Evolutionary conservation across 2,329 filamentous ascomycete genomes (phyloP).

Genomic region (Fusarium miscanthi): DNA sequence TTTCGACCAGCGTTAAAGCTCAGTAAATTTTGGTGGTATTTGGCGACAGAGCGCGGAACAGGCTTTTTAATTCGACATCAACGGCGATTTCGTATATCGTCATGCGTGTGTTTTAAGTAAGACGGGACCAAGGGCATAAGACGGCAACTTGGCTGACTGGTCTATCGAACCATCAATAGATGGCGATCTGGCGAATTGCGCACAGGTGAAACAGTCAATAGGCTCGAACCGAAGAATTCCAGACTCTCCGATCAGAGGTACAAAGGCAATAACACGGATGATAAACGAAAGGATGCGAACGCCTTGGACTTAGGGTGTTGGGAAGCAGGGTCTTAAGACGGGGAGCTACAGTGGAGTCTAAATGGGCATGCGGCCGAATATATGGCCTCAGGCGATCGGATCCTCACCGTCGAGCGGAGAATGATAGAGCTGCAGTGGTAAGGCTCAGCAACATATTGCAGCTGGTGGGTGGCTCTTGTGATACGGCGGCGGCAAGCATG

Average conservation of each 20-base stretch:
- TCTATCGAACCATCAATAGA: slow-evolving; percentile 8
- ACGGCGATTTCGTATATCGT: slow-evolving; percentile 22
- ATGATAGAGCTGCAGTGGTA: slow-evolving; percentile 26
- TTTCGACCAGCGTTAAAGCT: slow-evolving; percentile 50
- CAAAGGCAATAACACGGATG: slow-evolving; percentile 6
- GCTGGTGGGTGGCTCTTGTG: slow-evolving; percentile 36
- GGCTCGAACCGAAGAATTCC: slow-evolving; percentile 39
- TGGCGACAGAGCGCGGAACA: slow-evolving; percentile 44
- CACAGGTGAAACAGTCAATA: slow-evolving; percentile 14
- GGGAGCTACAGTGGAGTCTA: slow-evolving; percentile 39
- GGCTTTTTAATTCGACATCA: slow-evolving; percentile 44
- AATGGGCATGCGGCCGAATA: slow-evolving; percentile 41
- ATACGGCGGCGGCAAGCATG: slow-evolving; percentile 41
- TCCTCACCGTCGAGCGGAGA: slow-evolving; percentile 35
- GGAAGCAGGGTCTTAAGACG: slow-evolving; percentile 41
- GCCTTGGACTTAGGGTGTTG: slow-evolving; percentile 16
- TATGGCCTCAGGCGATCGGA: slow-evolving; percentile 43
- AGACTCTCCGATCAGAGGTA: slow-evolving; percentile 36
- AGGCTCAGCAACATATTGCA: slow-evolving; percentile 34
- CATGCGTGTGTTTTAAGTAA: slow-evolving; percentile 1
- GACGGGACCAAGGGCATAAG: neutral
- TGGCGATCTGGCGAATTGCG: slow-evolving; percentile 2
- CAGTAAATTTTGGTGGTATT: slow-evolving; percentile 20
- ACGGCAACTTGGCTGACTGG: slow-evolving; percentile 10
- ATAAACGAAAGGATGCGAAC: slow-evolving; percentile 36